Evolutionary conservation across 2,329 filamentous ascomycete genomes (phyloP).

Genomic region (Aspergillus neoniger): DNA sequence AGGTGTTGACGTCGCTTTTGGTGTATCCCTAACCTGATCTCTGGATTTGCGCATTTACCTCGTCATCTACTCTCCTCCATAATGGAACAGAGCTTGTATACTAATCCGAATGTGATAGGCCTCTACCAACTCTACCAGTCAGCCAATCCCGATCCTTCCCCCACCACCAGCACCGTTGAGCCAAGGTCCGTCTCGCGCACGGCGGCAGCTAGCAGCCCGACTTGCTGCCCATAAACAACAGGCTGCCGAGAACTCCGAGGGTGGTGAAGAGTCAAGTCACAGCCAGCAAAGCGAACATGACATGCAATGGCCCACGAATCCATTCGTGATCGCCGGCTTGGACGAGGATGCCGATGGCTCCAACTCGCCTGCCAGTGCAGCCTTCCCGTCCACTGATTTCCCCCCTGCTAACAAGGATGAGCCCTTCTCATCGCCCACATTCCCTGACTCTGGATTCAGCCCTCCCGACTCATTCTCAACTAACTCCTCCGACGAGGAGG

Average conservation of each 20-base stretch:
- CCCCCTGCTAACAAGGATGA: slow-evolving; percentile 27
- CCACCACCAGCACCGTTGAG: slow-evolving; percentile 77
- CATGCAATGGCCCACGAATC: slow-evolving; percentile 38
- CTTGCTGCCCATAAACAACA: slow-evolving; percentile 75
- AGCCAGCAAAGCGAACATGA: slow-evolving; percentile 21
- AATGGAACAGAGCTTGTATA: slow-evolving; percentile 5
- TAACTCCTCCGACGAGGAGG: slow-evolving; percentile 46
- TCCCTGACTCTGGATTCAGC: slow-evolving; percentile 42
- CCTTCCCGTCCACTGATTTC: slow-evolving; percentile 38
- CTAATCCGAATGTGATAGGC: slow-evolving; percentile 26
- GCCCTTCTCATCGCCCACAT: slow-evolving; percentile 36
- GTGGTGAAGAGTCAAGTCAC: slow-evolving; percentile 27
- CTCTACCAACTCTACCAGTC: slow-evolving; percentile 38
- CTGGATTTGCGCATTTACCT: neutral
- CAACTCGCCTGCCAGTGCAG: slow-evolving; percentile 26
- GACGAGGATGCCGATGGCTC: slow-evolving; percentile 34
- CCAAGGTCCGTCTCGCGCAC: slow-evolving; percentile 80
- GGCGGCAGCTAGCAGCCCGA: slow-evolving; percentile 85
- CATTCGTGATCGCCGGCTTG: slow-evolving; percentile 41
- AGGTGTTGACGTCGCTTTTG: slow-evolving; percentile 12
- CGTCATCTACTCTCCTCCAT: slow-evolving; percentile 7
- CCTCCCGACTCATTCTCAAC: slow-evolving; percentile 43
- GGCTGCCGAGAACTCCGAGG: slow-evolving; percentile 45
- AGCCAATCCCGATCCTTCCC: slow-evolving; percentile 47
- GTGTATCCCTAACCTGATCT: slow-evolving; percentile 2